Base-by-base conservation (phyloP, 192 early-diverging fungal genomes). In the Cladochytrium replicatum region DNA sequence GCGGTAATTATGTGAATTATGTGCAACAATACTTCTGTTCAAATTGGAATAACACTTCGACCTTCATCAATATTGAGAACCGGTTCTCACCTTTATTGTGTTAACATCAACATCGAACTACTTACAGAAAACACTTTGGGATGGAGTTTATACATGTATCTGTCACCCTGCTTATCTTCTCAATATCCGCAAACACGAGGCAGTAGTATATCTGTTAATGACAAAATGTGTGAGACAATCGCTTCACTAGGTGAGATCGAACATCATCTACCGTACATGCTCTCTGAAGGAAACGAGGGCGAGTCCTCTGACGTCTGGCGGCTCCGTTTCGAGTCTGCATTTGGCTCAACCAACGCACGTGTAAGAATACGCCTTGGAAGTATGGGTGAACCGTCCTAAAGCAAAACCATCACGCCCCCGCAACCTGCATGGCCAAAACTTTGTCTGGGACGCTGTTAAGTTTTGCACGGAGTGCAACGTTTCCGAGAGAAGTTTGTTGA, bases 331-430 rank as follows among this genome's bases (percentile, higher is more conserved):
- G 47, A 7, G 42, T 49, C 32, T 44, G 46, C 17, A 64, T 69
- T 21, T 50, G 19, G 19, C 9, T 51, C 27, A 4, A 25, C 48
- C n/a, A 49, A 26, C 42, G 50, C 25, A 58, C 41, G 37, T 87
- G 89, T 2, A 89, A 66, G 55, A 93, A 89, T 17, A 88, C 86
- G 2, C 80, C 89, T 52, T 93, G 84, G 46, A 93, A 66, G 46
- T 85, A 88, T 48, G 89, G 89, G 26, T 89, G 57, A 6, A 87
- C 86, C 21, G 83, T 86, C 6, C 82, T 78, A 49, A 81, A 86
- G 54, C 85, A 81, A 52, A 85, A 84, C 9, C 74, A 80, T 87
- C 89, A 93, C 31, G 82, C 73, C 29, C 80, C 77, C 2, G 84
- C 81, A 27, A 89, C 40, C 1, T 83, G 76, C 3, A 69, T 75